Evolutionary conservation across 345 rosid species (phyloP).

Genomic region (Melaleuca quinquenervia): DNA sequence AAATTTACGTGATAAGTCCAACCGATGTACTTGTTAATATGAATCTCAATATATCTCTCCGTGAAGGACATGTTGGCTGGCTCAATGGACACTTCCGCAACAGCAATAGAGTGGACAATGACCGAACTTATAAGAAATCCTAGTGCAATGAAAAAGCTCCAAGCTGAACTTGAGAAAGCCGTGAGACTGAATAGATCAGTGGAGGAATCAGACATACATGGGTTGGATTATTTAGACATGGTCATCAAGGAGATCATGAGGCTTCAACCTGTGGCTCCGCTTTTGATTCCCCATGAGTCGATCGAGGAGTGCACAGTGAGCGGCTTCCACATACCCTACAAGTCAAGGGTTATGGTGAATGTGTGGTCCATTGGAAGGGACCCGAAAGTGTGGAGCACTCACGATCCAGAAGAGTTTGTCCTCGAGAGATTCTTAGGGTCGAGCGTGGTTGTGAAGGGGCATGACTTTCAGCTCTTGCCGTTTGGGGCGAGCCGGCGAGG

Average conservation of each 20-base stretch:
- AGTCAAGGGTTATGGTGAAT: slow-evolving; percentile 18
- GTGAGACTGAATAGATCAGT: slow-evolving; percentile 26
- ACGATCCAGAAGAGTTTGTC: slow-evolving; percentile 17
- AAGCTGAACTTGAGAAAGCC: slow-evolving; percentile 15
- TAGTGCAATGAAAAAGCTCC: slow-evolving; percentile 15
- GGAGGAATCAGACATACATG: slow-evolving; percentile 30
- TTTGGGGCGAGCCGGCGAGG: slow-evolving; percentile 31
- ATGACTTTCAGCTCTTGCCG: slow-evolving; percentile 30
- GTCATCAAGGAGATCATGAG: slow-evolving; percentile 36
- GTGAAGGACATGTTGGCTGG: slow-evolving; percentile 17
- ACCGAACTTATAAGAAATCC: slow-evolving; percentile 27
- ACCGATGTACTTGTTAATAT: neutral
- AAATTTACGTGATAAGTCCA: neutral
- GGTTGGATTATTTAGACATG: slow-evolving; percentile 21
- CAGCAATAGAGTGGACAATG: slow-evolving; percentile 17
- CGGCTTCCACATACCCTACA: slow-evolving; percentile 20
- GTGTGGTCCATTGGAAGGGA: slow-evolving; percentile 33
- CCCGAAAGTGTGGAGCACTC: slow-evolving; percentile 6
- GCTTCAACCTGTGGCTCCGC: slow-evolving; percentile 33
- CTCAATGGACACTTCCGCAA: slow-evolving; percentile 16
- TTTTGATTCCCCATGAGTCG: slow-evolving; percentile 19
- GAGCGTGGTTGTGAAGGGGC: slow-evolving; percentile 17
- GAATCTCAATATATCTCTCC: neutral
- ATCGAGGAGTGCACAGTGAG: slow-evolving; percentile 14
- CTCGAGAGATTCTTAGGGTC: slow-evolving; percentile 28